phyloP scores from a whole-genome alignment of 495 filamentous ascomycete species.

The Glarea lozoyensis region DNA sequence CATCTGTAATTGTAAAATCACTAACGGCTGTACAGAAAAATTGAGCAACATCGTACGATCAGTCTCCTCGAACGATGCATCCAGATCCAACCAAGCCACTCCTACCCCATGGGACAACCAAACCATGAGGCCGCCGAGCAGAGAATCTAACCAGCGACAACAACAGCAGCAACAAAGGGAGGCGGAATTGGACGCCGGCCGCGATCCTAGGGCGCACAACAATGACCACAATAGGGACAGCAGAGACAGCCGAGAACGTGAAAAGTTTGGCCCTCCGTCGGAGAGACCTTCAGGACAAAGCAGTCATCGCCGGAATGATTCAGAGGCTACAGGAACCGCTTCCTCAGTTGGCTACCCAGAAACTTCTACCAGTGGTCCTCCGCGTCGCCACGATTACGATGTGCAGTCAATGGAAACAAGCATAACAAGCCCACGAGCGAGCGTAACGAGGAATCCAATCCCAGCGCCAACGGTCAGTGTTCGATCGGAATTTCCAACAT shows the following conservation, averaged over 20 bases:
- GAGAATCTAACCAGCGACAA: slow-evolving; percentile 30
- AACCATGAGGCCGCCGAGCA: slow-evolving; percentile 36
- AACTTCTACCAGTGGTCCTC: slow-evolving; percentile 43
- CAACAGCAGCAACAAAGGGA: too few relatives aligned
- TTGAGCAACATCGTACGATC: slow-evolving; percentile 90
- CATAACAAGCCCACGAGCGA: slow-evolving; percentile 59
- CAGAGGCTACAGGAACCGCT: slow-evolving; percentile 60
- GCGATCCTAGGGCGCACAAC: slow-evolving; percentile 35
- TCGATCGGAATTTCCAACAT: slow-evolving; percentile 91
- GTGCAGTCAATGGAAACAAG: slow-evolving; percentile 93
- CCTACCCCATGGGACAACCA: slow-evolving; percentile 41
- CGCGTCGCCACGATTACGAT: slow-evolving; percentile 85
- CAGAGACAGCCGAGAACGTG: slow-evolving; percentile 36
- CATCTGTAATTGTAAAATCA: too few relatives aligned
- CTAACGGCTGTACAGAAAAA: slow-evolving; percentile 70
- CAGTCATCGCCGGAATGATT: slow-evolving; percentile 65
- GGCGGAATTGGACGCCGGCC: slow-evolving; percentile 31
- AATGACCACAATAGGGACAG: slow-evolving; percentile 30
- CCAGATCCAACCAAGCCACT: slow-evolving; percentile 40
- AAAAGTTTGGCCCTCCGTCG: slow-evolving; percentile 47
- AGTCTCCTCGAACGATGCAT: slow-evolving; percentile 55
- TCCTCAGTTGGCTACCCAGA: slow-evolving; percentile 73
- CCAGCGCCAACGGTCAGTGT: slow-evolving; percentile 85
- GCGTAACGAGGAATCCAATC: slow-evolving; percentile 77
- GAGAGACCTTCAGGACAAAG: too few relatives aligned